Conservation (phyloP, 257 asterid genomes). For the Sherardia arvensis region DNA sequence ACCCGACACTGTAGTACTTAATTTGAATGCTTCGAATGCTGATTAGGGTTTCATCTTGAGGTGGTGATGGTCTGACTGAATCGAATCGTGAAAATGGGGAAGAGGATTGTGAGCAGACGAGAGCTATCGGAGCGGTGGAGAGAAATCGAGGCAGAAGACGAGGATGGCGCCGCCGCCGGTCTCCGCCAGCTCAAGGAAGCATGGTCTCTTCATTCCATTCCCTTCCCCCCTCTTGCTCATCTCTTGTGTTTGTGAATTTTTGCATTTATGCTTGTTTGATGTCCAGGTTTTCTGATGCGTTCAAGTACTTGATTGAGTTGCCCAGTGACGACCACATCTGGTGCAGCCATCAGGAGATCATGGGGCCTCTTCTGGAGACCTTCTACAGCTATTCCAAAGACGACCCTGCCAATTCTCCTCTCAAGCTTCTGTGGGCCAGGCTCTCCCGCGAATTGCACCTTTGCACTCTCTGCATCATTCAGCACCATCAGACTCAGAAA, state of each 20-base stretch:
- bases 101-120: conserved; percentile 37
- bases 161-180: conserved; percentile 27
- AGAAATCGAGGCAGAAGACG: conserved; percentile 70
- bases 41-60: not conserved
- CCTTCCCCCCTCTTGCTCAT: not conserved
- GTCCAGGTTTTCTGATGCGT: conserved; percentile 90
- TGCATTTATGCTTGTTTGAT: not conserved
- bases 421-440: conserved; percentile 63
- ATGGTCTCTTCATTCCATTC: conserved; percentile 33
- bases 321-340: conserved; percentile 68
- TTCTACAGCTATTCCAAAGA: conserved; percentile 74
- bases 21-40: not conserved
- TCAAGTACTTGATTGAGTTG: conserved; percentile 57
- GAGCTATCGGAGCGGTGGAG: conserved; percentile 84
- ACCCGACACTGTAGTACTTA: not conserved
- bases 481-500: conserved; percentile 90
- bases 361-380: conserved; percentile 96
- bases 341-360: conserved; percentile 81
- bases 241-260: not conserved
- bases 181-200: conserved; percentile 73
- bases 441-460: conserved; percentile 57
- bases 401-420: conserved; percentile 61
- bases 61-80: not conserved
- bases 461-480: conserved; percentile 78
- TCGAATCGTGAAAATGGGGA: conserved; percentile 30